Evolutionary conservation across 2,329 filamentous ascomycete genomes (phyloP), one percentile per base, ranked within the genome.

Genomic region (Penicillium capsulatum): DNA sequence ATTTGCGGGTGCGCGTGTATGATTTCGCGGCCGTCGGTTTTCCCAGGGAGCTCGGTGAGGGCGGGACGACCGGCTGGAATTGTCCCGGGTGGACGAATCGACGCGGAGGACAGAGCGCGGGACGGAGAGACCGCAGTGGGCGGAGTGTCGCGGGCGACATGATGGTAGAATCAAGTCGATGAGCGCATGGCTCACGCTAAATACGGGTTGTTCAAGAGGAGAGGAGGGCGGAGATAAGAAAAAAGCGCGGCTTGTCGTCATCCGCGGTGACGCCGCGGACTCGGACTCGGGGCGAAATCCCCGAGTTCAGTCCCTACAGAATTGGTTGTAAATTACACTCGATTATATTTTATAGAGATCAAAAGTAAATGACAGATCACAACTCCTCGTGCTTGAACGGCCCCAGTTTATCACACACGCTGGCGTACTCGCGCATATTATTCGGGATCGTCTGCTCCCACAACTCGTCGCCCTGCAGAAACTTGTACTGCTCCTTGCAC

Each of bases 41-140:
- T 36, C 88, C 88, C 19, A 97, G 76, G 26, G 86, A 85, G 44
- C 76, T 77, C 4, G 90, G 90, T 3, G 86, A 80, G 0, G 89
- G 89, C 4, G 90, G 90, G 0, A 78, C 75, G 53, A 89, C 77
- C 10, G 81, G 78, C 48, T 81, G 72, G 59, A 81, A 86, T 44
- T 71, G 70, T 35, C 62, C 54, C 2, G 63, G 53, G 47, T 68
- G 64, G 26, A 62, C 50, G 47, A 48, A 47, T 45, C 60, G 54
- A 17, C 48, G 51, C 19, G 40, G 44, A 7, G 40, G 47, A 17
- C 36, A 37, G 32, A 50, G 13, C 7, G 36, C 17, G 30, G 26
- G 34, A 33, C 41, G 30, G 39, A 11, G 26, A 28, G 40, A 45
- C 42, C 47, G 47, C 37, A 48, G 19, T 24, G 51, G 42, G 45